Base-by-base conservation (phyloP, 352 stramenopile genomes). In the Globisporangium rhizosaccharum region DNA sequence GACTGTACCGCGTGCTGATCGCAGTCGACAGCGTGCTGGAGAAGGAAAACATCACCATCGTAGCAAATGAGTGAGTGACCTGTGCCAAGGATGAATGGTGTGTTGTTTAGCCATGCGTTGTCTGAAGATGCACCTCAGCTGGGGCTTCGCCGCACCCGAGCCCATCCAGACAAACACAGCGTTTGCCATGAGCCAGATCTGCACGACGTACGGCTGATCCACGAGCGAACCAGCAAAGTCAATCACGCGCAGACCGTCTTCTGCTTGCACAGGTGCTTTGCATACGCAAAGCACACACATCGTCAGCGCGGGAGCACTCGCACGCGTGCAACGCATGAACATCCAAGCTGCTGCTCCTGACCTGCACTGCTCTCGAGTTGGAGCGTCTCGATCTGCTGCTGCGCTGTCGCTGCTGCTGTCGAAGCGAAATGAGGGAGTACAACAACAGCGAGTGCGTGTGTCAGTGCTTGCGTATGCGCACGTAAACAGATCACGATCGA, bases 91-190 rank as follows among this genome's bases (percentile, higher is more conserved):
- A 23, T 23, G 23, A 23, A 23, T 23, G 23, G 23, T 23, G 23
- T 23, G 23, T 23, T 51, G 46, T 28, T 15, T n/a, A 9, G n/a
- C 44, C 36, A 23, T 25, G 25, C 41, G 18, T 7, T 46, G 14
- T 17, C 41, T 25, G 3, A 23, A 8, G 36, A 39, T 57, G 33
- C 50, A 83, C 71, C 66, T 63, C 20, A 83, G 45, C 9, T 63
- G 64, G 30, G 79, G 75, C 55, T 79, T 76, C n/a, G 73, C 70
- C 30, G 48, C 65, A 37, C 58, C 73, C 12, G 78, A 74, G 3
- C 83, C 83, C 64, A 90, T 84, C 81, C 81, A 93, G n/a, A 93
- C 82, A 48, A 89, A 93, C 25, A 89, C 54, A 50, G 81, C 82
- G 65, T 72, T 76, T 5, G 49, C 57, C 46, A 93, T 66, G 33